phyloP scores from a whole-genome alignment of 495 filamentous ascomycete genomes.

The Aspergillus avenaceus region DNA sequence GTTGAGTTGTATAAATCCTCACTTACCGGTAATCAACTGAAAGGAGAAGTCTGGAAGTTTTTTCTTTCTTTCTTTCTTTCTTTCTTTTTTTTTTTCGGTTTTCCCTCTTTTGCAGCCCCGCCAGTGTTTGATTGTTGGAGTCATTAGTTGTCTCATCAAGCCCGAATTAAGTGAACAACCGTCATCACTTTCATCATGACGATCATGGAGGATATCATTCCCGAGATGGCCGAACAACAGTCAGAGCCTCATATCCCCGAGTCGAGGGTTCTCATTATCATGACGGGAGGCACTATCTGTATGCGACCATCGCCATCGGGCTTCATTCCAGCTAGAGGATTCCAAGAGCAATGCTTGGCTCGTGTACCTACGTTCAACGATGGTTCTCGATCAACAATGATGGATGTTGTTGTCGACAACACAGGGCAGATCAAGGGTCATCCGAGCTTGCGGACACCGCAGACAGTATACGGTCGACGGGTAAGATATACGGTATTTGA shows the following conservation, averaged over 20 bases:
- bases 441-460: constrained; percentile 70
- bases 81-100: too few relatives aligned
- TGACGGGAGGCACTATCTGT: constrained; percentile 95
- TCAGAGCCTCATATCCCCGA: constrained; percentile 44
- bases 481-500: constrained; percentile 85
- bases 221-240: constrained; percentile 20
- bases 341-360: constrained; percentile 77
- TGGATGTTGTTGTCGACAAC: constrained; percentile 52
- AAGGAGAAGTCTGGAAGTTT: too few relatives aligned
- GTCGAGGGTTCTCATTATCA: constrained; percentile 81
- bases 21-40: too few relatives aligned
- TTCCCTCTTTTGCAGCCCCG: too few relatives aligned
- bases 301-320: constrained; percentile 72
- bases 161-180: too few relatives aligned
- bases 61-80: too few relatives aligned
- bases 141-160: too few relatives aligned
- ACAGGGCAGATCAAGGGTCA: constrained; percentile 38
- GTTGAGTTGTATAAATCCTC: background rate
- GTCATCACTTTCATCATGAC: constrained; percentile 24
- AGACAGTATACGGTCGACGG: constrained; percentile 74
- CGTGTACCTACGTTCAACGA: constrained; percentile 90
- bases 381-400: constrained; percentile 51
- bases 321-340: constrained; percentile 70
- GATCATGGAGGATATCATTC: constrained; percentile 16
- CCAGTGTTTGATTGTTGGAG: background rate